phyloP scores from a whole-genome alignment of 2,329 filamentous ascomycete species.

The Cladosporium velox region DNA sequence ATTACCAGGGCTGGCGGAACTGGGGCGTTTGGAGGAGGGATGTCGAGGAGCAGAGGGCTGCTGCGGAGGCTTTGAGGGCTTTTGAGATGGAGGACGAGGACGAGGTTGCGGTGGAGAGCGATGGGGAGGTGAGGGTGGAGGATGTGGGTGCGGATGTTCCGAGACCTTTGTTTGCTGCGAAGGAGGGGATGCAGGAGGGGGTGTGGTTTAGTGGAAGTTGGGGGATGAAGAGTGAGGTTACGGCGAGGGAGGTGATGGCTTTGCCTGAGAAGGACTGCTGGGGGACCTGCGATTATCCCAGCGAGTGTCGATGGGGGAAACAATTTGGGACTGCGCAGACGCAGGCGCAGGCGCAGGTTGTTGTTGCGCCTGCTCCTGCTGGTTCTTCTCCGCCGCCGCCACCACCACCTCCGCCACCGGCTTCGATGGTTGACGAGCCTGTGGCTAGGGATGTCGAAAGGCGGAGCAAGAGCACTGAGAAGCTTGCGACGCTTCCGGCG shows the following conservation, averaged over 20 bases:
- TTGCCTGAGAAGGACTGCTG: constrained; percentile 44
- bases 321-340: constrained; percentile 31
- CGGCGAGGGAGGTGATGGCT: not conserved
- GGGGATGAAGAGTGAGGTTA: constrained; percentile 20
- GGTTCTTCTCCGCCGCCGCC: constrained; percentile 6
- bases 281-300: constrained; percentile 49
- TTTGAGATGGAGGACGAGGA: not conserved
- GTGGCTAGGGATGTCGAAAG: constrained; percentile 10
- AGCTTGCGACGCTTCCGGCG: not conserved
- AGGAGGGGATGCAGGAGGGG: constrained; percentile 21
- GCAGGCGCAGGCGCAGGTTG: constrained; percentile 1
- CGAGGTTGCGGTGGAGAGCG: constrained; percentile 20
- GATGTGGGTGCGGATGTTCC: not conserved
- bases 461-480: constrained; percentile 18
- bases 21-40: constrained; percentile 48
- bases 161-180: constrained; percentile 14
- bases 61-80: constrained; percentile 27
- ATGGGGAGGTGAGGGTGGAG: constrained; percentile 16
- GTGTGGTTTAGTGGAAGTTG: constrained; percentile 28
- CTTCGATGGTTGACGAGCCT: not conserved
- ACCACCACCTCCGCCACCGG: constrained; percentile 7
- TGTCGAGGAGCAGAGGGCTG: constrained; percentile 28
- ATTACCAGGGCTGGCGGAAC: constrained; percentile 54
- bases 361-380: constrained; percentile 22
- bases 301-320: constrained; percentile 47